Conservation (phyloP, 2,329 filamentous ascomycete species). For the Phaeoacremonium minimum region DNA sequence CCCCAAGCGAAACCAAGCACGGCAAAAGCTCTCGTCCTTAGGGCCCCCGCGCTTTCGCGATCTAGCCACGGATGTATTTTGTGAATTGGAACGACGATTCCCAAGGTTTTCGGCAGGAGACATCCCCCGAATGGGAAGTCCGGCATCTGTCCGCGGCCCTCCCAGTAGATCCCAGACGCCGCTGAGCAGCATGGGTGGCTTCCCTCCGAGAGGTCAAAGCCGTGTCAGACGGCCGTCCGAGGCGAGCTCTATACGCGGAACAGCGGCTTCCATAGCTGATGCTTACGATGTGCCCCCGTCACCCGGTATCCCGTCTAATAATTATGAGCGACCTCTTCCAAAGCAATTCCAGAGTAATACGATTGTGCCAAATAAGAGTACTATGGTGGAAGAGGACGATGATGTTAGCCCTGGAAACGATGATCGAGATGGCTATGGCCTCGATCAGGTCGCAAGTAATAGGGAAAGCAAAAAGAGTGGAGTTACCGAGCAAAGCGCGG, state of each 20-base stretch:
- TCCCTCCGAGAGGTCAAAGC: constrained; percentile 46
- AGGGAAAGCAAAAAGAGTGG: constrained; percentile 19
- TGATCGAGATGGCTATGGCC: constrained; percentile 59
- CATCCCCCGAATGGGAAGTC: constrained; percentile 64
- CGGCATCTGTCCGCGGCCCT: constrained; percentile 58
- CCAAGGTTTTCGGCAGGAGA: constrained; percentile 72
- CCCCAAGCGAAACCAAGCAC: constrained; percentile 95
- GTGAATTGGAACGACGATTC: constrained; percentile 86
- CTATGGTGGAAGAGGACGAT: constrained; percentile 93
- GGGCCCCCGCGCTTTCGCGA: constrained; percentile 85
- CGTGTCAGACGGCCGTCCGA: constrained; percentile 56
- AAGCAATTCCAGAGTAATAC: constrained; percentile 95
- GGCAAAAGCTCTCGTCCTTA: constrained; percentile 88
- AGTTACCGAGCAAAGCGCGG: constrained; percentile 23
- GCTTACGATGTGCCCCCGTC: constrained; percentile 55
- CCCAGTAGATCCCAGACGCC: constrained; percentile 60
- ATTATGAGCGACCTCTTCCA: constrained; percentile 71
- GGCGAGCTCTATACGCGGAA: constrained; percentile 52
- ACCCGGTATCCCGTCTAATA: constrained; percentile 53
- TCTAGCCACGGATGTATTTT: constrained; percentile 92
- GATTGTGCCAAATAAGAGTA: constrained; percentile 96
- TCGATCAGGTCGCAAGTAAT: constrained; percentile 36
- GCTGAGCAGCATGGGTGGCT: constrained; percentile 45
- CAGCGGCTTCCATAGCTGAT: constrained; percentile 28
- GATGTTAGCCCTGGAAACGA: constrained; percentile 57